A percentile compares a stretch with the other conserved stretches of the same genome.
Evolutionary conservation across 192 early-diverging fungal genomes (phyloP).

Genomic region (Coemansia sp.): DNA sequence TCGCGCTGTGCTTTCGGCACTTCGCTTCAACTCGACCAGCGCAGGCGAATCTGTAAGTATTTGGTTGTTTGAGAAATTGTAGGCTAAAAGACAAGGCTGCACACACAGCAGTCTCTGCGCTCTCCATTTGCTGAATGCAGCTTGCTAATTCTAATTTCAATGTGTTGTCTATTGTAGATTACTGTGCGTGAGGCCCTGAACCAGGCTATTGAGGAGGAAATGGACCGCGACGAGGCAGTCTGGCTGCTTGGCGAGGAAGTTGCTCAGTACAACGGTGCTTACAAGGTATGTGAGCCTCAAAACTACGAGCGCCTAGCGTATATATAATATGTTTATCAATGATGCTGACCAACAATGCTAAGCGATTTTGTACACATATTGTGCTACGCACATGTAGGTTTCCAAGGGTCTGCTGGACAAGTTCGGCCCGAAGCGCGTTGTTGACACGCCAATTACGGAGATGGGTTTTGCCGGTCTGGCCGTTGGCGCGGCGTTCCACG

Average conservation of each 20-base stretch:
- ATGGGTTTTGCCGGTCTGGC: slow-evolving; percentile 97
- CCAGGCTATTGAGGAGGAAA: slow-evolving; percentile 96
- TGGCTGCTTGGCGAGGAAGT: slow-evolving; percentile 97
- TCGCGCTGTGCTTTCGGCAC: slow-evolving; percentile 24
- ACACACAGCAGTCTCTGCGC: background rate
- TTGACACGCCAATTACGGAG: slow-evolving; percentile 99
- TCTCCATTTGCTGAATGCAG: background rate
- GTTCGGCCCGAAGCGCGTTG: slow-evolving; percentile 93
- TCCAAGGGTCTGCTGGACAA: slow-evolving; percentile 97
- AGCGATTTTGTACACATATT: too few relatives aligned
- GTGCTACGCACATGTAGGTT: slow-evolving; percentile 60
- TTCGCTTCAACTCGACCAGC: slow-evolving; percentile 38
- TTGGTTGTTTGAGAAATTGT: background rate
- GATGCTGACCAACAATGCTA: background rate
- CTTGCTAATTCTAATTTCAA: slow-evolving; percentile 7
- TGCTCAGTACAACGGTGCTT: slow-evolving; percentile 98
- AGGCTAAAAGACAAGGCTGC: background rate
- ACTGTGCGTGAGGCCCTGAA: slow-evolving; percentile 98
- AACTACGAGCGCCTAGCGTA: background rate
- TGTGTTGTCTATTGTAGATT: slow-evolving; percentile 59
- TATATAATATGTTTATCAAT: background rate
- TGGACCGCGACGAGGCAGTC: slow-evolving; percentile 85
- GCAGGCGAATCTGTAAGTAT: slow-evolving; percentile 43
- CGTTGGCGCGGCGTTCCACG: slow-evolving; percentile 89
- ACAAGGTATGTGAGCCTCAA: slow-evolving; percentile 75